phyloP scores from a whole-genome alignment of 2,329 filamentous ascomycete species.

The Cladosporium phlei region DNA sequence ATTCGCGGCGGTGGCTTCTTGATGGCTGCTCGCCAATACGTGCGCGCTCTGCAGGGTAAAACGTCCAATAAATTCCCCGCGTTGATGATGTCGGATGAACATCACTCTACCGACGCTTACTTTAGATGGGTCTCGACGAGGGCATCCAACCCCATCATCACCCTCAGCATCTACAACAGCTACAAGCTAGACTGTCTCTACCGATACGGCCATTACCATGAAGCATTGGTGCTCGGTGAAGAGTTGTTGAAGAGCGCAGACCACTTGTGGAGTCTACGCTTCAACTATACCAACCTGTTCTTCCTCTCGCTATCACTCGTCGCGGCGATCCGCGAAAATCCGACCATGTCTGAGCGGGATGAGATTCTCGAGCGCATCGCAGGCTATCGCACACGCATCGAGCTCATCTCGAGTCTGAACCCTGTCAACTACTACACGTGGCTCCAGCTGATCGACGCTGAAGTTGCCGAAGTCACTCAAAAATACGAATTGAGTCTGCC shows the following conservation, averaged over 20 bases:
- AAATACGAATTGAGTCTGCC: conserved; percentile 51
- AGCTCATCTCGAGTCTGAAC: conserved; percentile 59
- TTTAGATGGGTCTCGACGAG: conserved; percentile 47
- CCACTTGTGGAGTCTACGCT: conserved; percentile 41
- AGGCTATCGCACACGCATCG: conserved; percentile 56
- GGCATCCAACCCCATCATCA: conserved; percentile 56
- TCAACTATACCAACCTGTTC: conserved; percentile 40
- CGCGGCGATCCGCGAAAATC: conserved; percentile 35
- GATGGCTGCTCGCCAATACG: conserved; percentile 61
- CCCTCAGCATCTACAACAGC: conserved; percentile 64
- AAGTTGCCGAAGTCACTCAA: conserved; percentile 54
- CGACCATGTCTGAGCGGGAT: conserved; percentile 35
- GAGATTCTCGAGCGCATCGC: conserved; percentile 52
- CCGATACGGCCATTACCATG: conserved; percentile 40
- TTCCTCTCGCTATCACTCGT: conserved; percentile 41
- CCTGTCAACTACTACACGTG: conserved; percentile 68
- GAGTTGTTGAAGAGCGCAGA: conserved; percentile 37
- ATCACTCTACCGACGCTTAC: conserved; percentile 57
- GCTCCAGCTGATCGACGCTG: conserved; percentile 64
- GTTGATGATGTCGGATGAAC: conserved; percentile 62
- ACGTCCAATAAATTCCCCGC: conserved; percentile 51
- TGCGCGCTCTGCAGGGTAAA: conserved; percentile 69
- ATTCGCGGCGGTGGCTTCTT: conserved; percentile 67
- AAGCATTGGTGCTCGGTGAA: conserved; percentile 41
- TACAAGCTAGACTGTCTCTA: conserved; percentile 40